These are phyloP conservation scores for Neurospora tetraspora DNA, from an alignment of 495 filamentous ascomycete genomes.

Conservation along the genomic window DNA sequence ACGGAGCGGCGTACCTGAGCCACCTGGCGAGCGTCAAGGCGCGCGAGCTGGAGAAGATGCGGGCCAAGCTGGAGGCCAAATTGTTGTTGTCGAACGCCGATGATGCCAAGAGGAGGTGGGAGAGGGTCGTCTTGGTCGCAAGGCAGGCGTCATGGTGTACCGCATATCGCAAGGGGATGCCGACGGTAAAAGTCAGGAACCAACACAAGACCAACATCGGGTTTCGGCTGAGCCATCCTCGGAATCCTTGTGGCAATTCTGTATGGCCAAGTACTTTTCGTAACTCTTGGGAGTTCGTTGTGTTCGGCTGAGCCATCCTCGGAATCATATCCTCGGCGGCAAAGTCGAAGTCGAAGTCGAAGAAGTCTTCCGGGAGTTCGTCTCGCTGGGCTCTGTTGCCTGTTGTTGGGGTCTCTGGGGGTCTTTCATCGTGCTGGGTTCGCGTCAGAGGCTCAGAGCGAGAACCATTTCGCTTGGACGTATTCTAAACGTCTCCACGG, in stretches of 20 bases:
- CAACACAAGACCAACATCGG: conserved; percentile 20
- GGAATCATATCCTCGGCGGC: too few relatives aligned
- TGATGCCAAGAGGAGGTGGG: not conserved
- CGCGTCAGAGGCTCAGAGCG: too few relatives aligned
- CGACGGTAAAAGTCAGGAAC: conserved; percentile 14
- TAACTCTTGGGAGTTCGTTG: too few relatives aligned
- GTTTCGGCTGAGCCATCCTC: conserved; percentile 6
- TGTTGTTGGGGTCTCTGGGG: not conserved
- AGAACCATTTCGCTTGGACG: not conserved
- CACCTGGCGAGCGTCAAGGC: not conserved
- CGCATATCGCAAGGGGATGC: conserved; percentile 19
- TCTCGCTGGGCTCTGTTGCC: not conserved
- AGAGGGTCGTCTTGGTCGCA: conserved; percentile 8
- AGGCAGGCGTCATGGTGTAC: conserved; percentile 19
- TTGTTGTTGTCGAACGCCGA: not conserved
- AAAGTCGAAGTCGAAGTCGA: not conserved
- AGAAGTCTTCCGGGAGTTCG: not conserved
- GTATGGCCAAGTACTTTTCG: too few relatives aligned
- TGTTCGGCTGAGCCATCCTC: conserved; percentile 3
- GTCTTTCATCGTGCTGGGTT: not conserved
- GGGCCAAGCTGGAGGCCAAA: not conserved
- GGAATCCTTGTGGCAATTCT: too few relatives aligned
- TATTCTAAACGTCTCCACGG: not conserved
- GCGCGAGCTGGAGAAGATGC: not conserved
- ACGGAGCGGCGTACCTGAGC: not conserved